Evolutionary conservation across 345 rosid genomes (phyloP), one percentile per base, ranked within the genome.

Genomic region (Brassica juncea): DNA sequence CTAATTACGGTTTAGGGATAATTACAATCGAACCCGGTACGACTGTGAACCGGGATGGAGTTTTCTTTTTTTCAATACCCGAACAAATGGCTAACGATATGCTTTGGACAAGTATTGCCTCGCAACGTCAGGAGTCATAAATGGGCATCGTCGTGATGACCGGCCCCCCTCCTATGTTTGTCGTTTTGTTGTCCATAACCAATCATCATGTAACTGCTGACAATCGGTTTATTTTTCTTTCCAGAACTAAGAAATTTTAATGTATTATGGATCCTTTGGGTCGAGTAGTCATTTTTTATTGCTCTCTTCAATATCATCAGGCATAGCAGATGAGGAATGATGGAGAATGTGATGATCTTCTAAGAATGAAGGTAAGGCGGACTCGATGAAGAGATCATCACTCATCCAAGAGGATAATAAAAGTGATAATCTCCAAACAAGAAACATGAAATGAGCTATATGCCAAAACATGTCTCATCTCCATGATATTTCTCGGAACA

Each of bases 351-450:
- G 39, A 34, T 34, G 0, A 34, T 34, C 39, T 19, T 19, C 21
- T 19, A 19, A 19, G 21, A 19, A 19, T 19, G 31, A 34, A 34
- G 37, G 1, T 34, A 35, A 35, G 9, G 42, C 42, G 10, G 42
- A 35, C 2, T 35, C 42, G 2, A 2, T 7, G 42, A 35, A 35
- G 39, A 35, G 39, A 35, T 35, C 9, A 32, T 32, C 35, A 35
- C 2, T 5, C 42, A 42, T 63, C 49, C 60, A 65, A 64, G 11
- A 65, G 35, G 71, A 52, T 21, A 32, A 15, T 54, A 14, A 44
- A 61, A 63, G 58, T 70, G 32, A 59, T 77, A 70, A 63, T 77
- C 76, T 71, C 71, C 76, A 77, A 77, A 72, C 44, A 37, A 19
- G 59, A 60, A 70, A 68, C 71, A 25, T 71, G 31, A 15, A 34